Evolutionary conservation across 2,329 filamentous ascomycete genomes (phyloP), one percentile per base, ranked within the genome.

Genomic region (Aspergillus texensis): DNA sequence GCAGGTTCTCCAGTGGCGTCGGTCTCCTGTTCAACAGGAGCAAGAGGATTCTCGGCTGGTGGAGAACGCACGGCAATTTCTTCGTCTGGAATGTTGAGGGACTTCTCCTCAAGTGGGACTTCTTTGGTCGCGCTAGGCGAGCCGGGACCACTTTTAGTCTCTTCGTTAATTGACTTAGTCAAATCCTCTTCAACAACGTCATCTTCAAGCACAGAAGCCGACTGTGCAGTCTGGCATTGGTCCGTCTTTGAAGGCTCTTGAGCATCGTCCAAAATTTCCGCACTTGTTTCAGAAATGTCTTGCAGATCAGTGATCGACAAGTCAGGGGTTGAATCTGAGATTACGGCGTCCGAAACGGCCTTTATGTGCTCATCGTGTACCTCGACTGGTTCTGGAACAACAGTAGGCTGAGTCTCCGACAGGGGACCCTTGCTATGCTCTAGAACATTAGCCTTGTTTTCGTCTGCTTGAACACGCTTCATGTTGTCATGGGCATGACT

Each of bases 61-160:
- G 67, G 68, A 57, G 65, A 62, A 67, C 66, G 60, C 54, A 64
- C 66, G 60, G 65, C 64, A 70, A 68, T 70, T 68, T 71, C 68
- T 65, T 63, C 63, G 55, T 67, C 67, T 63, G 70, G 64, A 66
- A 65, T 64, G 57, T 67, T 69, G 65, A 68, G 60, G 64, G 69
- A 65, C 60, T 70, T 64, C 60, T 64, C 67, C 67, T 67, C 62
- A 65, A 67, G 74, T 74, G 74, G 72, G 63, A 69, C 70, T 58
- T 72, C 67, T 61, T 67, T 58, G 62, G 63, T 64, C 67, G 69
- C 73, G 68, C 73, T 75, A 74, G 74, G 65, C 67, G 71, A 70
- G 67, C 70, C 68, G 69, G 71, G 67, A 65, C 70, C 69, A 62
- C 68, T 69, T 63, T 73, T 72, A 70, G 70, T 63, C 61, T 72